Conservation (phyloP, 2,329 filamentous ascomycete genomes). For the Celoporthe dispersa region DNA sequence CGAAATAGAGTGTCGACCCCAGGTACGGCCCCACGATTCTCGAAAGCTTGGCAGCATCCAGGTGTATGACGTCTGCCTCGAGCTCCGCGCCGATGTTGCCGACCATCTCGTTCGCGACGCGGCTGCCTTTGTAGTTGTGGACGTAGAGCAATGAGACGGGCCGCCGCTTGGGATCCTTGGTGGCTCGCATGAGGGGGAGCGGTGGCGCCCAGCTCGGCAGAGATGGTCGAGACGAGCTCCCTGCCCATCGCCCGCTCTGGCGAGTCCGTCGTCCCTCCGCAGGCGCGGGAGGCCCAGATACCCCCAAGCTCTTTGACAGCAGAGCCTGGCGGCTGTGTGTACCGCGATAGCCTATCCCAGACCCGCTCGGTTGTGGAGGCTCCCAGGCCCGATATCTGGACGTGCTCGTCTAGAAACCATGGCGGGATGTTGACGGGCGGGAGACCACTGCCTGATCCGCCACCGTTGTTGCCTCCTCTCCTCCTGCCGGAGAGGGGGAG, state of each 20-base stretch:
- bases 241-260: constrained; percentile 32
- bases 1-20: constrained; percentile 58
- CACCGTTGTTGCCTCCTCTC: constrained; percentile 13
- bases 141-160: constrained; percentile 43
- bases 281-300: constrained; percentile 25
- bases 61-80: constrained; percentile 67
- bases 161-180: constrained; percentile 35
- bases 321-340: neutral
- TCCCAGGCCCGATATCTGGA: constrained; percentile 45
- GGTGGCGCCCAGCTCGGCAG: constrained; percentile 38
- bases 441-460: constrained; percentile 34
- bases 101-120: constrained; percentile 36
- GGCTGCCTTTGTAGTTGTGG: constrained; percentile 40
- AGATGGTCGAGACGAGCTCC: constrained; percentile 40
- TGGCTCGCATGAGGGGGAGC: constrained; percentile 30
- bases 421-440: constrained; percentile 60
- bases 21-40: constrained; percentile 72
- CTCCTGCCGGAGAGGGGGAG: constrained; percentile 17
- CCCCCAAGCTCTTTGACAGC: constrained; percentile 18
- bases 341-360: constrained; percentile 24
- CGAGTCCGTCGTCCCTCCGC: constrained; percentile 33
- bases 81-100: constrained; percentile 44
- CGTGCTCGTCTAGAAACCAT: constrained; percentile 59
- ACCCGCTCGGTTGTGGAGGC: constrained; percentile 31
- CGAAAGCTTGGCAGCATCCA: constrained; percentile 73